These are phyloP conservation scores for Suillus americanus DNA, from an alignment of 768 basidiomycete species.

Conservation along the genomic window DNA sequence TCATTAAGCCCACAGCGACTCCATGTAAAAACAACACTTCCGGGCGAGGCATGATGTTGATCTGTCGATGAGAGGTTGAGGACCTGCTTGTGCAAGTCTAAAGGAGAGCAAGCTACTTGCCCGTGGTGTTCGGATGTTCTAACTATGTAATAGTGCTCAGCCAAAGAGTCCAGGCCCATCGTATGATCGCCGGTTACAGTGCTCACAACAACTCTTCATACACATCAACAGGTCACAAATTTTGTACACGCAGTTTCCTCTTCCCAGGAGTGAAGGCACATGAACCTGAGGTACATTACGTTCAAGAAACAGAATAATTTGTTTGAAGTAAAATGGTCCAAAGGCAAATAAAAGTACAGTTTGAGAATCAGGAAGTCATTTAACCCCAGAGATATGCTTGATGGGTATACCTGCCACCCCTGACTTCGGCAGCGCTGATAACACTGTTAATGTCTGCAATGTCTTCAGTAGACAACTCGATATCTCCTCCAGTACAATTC, in stretches of 20 bases:
- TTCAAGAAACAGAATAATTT: not conserved
- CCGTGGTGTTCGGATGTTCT: not conserved
- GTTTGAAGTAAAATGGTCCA: not conserved
- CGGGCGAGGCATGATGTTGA: not conserved
- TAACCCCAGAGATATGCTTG: conserved; percentile 33
- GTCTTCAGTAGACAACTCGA: conserved; percentile 42
- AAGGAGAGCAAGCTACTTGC: not conserved
- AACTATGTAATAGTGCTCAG: not conserved
- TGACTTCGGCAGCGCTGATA: conserved; percentile 34
- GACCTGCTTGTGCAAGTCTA: not conserved
- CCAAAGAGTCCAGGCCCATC: not conserved
- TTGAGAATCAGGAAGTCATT: not conserved
- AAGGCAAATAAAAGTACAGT: not conserved
- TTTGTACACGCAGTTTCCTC: not conserved
- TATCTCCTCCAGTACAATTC: conserved; percentile 43
- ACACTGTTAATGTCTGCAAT: conserved; percentile 38
- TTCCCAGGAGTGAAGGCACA: not conserved
- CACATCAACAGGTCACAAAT: not conserved
- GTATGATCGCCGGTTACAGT: not conserved
- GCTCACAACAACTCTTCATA: not conserved
- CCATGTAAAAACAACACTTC: conserved; percentile 31
- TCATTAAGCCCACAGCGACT: conserved; percentile 32
- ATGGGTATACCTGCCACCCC: conserved; percentile 39
- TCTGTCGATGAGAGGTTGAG: not conserved
- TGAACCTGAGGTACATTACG: not conserved